Evolutionary conservation across 2,329 filamentous ascomycete genomes (phyloP), one percentile per base, ranked within the genome.

Genomic region (Hymenoscyphus albidus): DNA sequence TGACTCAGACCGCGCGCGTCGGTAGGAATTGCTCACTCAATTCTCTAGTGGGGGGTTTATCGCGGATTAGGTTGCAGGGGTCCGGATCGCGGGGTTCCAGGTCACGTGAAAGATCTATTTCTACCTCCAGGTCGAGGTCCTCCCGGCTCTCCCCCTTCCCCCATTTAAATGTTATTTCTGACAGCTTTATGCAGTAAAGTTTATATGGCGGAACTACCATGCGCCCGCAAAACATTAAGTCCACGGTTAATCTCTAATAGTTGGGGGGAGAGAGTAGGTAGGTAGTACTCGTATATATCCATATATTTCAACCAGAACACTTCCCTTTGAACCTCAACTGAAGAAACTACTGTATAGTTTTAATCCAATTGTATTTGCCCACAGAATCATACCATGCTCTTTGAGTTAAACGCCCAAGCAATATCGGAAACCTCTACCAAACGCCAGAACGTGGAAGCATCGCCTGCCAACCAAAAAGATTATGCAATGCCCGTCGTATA

Each of bases 1-100:
- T 63, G 62, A 63, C 40, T 63, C 62, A 63, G 13, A 18, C 27
- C 56, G 62, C 59, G 62, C 59, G 31, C 54, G 39, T 38, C 5
- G 18, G 42, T 22, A 57, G 51, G 42, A 63, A 59, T 38, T 63
- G 32, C 35, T 60, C 57, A 57, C 44, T 58, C 62, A 56, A 60
- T 58, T 48, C 14, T 35, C 35, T 60, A n/a, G 31, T 62, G 31
- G 61, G 57, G 62, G 62, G 62, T 39, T 55, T 64, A 55, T 18
- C 22, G 31, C 54, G n/a, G 44, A 54, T 12, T 27, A 27, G 27
- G 27, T 27, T 7, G 32, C 57, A 56, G 48, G 62, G 58, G 57
- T 38, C 51, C 38, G 42, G 44, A 56, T 62, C 31, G 62, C 56
- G 62, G 62, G 62, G 62, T 64, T 35, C 5, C 35, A n/a, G 3